Conservation (phyloP, 1,284 basidiomycete species). For the Ceratobasidium sp. region DNA sequence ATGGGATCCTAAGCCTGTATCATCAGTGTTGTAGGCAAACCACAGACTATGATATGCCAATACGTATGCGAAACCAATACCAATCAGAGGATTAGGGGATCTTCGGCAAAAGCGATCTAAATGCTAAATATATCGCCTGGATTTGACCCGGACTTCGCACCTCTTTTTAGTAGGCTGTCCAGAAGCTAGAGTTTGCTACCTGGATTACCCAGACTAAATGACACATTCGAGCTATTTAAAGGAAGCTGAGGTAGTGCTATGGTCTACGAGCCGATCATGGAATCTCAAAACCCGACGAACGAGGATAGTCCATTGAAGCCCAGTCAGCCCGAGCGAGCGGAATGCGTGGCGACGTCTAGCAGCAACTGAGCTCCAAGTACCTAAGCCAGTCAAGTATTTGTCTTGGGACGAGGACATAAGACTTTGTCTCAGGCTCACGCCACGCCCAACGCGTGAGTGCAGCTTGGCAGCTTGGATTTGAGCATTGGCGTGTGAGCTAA, state of each 20-base stretch:
- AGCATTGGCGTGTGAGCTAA: constrained; percentile 27
- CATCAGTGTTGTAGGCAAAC: neutral
- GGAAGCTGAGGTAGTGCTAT: too few species aligned
- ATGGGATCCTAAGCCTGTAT: constrained; percentile 30
- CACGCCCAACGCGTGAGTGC: neutral
- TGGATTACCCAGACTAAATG: too few species aligned
- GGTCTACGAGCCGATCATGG: neutral
- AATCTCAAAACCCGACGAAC: neutral
- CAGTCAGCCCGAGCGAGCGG: neutral
- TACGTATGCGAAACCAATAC: neutral
- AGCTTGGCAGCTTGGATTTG: constrained; percentile 9
- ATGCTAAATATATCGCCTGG: too few species aligned
- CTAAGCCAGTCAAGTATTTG: neutral
- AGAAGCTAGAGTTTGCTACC: too few species aligned
- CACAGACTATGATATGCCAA: neutral
- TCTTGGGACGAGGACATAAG: neutral
- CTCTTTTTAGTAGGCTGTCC: too few species aligned
- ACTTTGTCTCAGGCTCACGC: constrained; percentile 3
- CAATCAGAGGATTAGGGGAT: neutral
- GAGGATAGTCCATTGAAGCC: neutral
- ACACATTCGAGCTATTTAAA: too few species aligned
- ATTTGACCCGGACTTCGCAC: too few species aligned
- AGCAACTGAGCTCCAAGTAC: constrained; percentile 20
- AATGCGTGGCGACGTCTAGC: neutral
- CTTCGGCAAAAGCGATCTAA: too few species aligned